Evolutionary conservation across 352 stramenopile species (phyloP).

Genomic region (Plasmopara muralis): DNA sequence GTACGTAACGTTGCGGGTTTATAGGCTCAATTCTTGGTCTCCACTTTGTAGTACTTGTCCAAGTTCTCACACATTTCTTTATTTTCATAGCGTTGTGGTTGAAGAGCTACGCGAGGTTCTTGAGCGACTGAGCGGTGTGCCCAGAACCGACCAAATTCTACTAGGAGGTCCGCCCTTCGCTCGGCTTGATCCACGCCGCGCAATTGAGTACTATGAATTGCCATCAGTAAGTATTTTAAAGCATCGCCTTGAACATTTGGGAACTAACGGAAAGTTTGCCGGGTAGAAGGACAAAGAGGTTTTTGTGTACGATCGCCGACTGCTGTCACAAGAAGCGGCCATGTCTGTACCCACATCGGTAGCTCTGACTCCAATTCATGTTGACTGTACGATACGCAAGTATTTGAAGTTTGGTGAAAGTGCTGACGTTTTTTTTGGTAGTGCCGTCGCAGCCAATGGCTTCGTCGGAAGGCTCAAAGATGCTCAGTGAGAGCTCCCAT

Average conservation of each 20-base stretch:
- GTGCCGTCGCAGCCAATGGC: conserved; percentile 45
- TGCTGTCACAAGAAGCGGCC: conserved; percentile 62
- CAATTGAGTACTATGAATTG: conserved; percentile 62
- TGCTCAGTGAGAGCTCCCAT: conserved; percentile 72
- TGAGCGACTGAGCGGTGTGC: conserved; percentile 47
- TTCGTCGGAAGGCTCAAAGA: conserved; percentile 58
- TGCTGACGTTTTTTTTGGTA: conserved; percentile 18
- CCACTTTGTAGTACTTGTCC: conserved; percentile 9
- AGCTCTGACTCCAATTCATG: conserved; percentile 36
- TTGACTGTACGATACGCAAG: conserved; percentile 27
- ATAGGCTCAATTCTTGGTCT: too few species aligned
- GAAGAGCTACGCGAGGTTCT: conserved; percentile 67
- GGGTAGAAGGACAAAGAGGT: conserved; percentile 51
- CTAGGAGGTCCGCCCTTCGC: conserved; percentile 71
- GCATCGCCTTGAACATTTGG: neutral
- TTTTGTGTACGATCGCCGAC: conserved; percentile 77
- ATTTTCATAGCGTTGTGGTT: conserved; percentile 39
- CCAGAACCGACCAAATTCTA: conserved; percentile 68
- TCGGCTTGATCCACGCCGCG: conserved; percentile 60
- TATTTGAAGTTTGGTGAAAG: conserved; percentile 5
- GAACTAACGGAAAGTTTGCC: neutral
- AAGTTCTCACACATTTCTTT: conserved; percentile 2
- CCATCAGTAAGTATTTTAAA: conserved; percentile 31
- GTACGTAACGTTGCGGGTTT: conserved; percentile 25
- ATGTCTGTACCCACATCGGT: conserved; percentile 21